phyloP scores from a whole-genome alignment of 2,329 filamentous ascomycete species.

The Cladophialophora psammophila region DNA sequence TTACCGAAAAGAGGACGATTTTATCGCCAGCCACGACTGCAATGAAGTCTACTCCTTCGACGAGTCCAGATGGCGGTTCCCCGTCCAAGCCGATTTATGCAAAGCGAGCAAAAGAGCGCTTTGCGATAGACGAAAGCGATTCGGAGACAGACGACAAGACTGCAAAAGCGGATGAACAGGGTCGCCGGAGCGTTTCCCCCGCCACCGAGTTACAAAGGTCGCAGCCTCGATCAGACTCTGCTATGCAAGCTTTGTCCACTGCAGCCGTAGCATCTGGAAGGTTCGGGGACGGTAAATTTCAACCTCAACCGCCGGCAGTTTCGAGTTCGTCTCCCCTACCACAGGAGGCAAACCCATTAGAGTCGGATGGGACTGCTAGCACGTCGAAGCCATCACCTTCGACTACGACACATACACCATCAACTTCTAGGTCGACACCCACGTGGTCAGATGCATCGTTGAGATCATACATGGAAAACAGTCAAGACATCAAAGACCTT shows the following conservation, averaged over 20 bases:
- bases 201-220: conserved; percentile 36
- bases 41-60: conserved; percentile 33
- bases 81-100: conserved; percentile 35
- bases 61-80: conserved; percentile 27
- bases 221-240: conserved; percentile 71
- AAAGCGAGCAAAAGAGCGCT: conserved; percentile 38
- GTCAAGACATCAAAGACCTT: conserved; percentile 86
- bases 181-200: conserved; percentile 33
- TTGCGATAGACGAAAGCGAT: conserved; percentile 39
- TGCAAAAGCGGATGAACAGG: conserved; percentile 26
- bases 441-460: conserved; percentile 89
- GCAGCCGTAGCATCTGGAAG: conserved; percentile 55
- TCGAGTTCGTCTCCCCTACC: conserved; percentile 35
- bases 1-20: conserved; percentile 38
- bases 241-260: conserved; percentile 53
- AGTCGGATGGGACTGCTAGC: conserved; percentile 44
- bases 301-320: conserved; percentile 64
- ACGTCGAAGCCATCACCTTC: conserved; percentile 42
- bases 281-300: conserved; percentile 74
- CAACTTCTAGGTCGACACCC: conserved; percentile 62
- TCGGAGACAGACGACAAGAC: conserved; percentile 38
- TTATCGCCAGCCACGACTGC: conserved; percentile 36
- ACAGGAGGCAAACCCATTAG: conserved; percentile 44
- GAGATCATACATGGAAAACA: conserved; percentile 88
- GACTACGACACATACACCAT: conserved; percentile 63